Evolutionary conservation across 106 monocot genomes (phyloP), one percentile per base, ranked within the genome.

Genomic region (Dioscorea alata): DNA sequence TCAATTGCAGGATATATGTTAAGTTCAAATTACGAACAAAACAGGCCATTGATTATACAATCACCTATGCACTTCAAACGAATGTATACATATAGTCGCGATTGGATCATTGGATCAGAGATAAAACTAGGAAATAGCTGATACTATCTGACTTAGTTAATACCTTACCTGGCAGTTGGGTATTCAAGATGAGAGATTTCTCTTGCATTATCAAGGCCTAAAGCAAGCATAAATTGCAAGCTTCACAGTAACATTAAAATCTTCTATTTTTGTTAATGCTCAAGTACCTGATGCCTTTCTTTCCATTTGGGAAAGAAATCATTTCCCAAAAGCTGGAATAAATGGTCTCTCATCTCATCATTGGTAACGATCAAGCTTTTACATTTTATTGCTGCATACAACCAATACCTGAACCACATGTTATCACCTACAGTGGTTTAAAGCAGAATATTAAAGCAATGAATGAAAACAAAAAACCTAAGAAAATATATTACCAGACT

Each of bases 251-350:
- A 28, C 28, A 28, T 28, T 28, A 28, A 28, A 28, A 28, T 28
- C 28, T 28, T 28, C 28, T 3, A 3, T 28, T 28, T 28, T 28
- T 16, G 8, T 61, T 31, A 79, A 23, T 50, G 20, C 54, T 25
- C 54, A 23, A 57, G 69, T 69, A 93, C 92, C 92, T 93, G 92
- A 74, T 93, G 92, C 65, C 86, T 85, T 81, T 93, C 92, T 75
- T 93, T 93, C 92, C 92, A 93, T 74, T 79, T 93, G 65, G 92
- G 83, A 60, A 93, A 88, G 76, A 86, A 83, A 88, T 93, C 85
- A 69, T 86, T 81, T 76, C 83, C 92, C 48, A 93, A 64, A 67
- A 86, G 17, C 33, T 93, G 88, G 65, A 93, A 93, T n/a, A 79
- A 62, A 66, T 93, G 92, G 57, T 93, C 92, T 75, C 92, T 83